phyloP scores from a whole-genome alignment of 78 protist species.

The Tieghemostelium lacteum region DNA sequence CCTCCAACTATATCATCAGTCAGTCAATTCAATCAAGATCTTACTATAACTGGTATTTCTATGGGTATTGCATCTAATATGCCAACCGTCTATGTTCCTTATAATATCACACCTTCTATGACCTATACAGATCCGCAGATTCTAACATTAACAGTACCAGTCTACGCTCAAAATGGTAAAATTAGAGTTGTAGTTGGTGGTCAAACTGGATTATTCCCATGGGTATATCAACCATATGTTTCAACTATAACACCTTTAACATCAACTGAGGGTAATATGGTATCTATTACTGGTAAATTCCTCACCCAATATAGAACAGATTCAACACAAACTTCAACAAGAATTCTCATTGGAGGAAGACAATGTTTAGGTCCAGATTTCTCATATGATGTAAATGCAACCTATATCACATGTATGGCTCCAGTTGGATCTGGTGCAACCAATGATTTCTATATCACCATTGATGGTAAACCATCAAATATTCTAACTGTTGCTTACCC shows the following conservation, averaged over 20 bases:
- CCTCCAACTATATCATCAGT: constrained; percentile 17
- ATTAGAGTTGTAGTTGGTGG: neutral
- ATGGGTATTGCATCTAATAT: neutral
- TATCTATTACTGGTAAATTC: constrained; percentile 12
- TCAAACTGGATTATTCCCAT: neutral
- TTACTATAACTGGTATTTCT: neutral
- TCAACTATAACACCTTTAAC: neutral
- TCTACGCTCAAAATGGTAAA: constrained; percentile 13
- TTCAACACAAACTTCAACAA: neutral
- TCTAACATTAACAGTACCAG: neutral
- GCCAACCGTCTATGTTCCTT: neutral
- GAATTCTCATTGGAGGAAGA: constrained; percentile 1
- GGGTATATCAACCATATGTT: neutral
- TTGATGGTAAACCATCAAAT: constrained; percentile 4
- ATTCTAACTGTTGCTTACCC: neutral
- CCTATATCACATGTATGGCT: neutral
- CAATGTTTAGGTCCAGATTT: neutral
- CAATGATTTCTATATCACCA: neutral
- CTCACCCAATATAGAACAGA: constrained; percentile 3
- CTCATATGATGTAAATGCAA: constrained; percentile 4
- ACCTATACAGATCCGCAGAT: neutral
- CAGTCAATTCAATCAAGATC: neutral
- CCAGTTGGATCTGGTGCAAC: neutral
- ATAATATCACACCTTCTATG: neutral
- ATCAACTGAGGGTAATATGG: neutral